Evolutionary conservation across 2,329 filamentous ascomycete species (phyloP), one percentile per base, ranked within the genome.

Genomic region (Aquanectria penicillioides): DNA sequence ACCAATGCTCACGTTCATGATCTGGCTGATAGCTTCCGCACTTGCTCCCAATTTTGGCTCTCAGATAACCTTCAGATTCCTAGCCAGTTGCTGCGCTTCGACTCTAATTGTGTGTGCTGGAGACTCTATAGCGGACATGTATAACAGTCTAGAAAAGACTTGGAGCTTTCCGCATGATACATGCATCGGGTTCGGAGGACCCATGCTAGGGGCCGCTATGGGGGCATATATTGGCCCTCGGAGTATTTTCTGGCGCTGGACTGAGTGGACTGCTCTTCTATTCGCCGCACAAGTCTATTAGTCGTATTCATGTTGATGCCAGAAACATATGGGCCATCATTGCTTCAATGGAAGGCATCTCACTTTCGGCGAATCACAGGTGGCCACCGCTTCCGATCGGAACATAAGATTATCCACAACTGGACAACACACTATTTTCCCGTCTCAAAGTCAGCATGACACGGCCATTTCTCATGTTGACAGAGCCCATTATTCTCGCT

Each of bases 141-240:
- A 59, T 40, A 62, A 68, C 26, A 63, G 62, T 15, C 28, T 72
- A 8, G 71, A 73, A 33, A 73, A 73, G 65, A 73, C 68, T 4
- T 73, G 67, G 67, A 62, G 59, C 2, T 73, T 73, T 38, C 71
- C 71, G 6, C 25, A 89, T 0, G 90, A 82, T 61, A 37, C 82
- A 75, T 56, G 80, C 74, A 36, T 73, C 49, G 40, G 78, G 70
- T 49, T 79, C 71, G 66, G 64, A 67, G 62, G 87, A 78, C 69
- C 74, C 0, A 73, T 73, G 60, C 53, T 75, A 2, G 75, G 74
- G 4, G 71, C 74, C 3, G 64, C 76, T 3, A 74, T 82, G 44
- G 86, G 86, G 13, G 86, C 86, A 4, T 89, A 88, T 63, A 87
- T 89, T 57, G 87, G 87, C 58, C 79, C 87, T 57, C 84, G 81